These are phyloP conservation scores for Pseudonectria foliicola DNA, from an alignment of 2,329 filamentous ascomycete genomes.

Conservation along the genomic window DNA sequence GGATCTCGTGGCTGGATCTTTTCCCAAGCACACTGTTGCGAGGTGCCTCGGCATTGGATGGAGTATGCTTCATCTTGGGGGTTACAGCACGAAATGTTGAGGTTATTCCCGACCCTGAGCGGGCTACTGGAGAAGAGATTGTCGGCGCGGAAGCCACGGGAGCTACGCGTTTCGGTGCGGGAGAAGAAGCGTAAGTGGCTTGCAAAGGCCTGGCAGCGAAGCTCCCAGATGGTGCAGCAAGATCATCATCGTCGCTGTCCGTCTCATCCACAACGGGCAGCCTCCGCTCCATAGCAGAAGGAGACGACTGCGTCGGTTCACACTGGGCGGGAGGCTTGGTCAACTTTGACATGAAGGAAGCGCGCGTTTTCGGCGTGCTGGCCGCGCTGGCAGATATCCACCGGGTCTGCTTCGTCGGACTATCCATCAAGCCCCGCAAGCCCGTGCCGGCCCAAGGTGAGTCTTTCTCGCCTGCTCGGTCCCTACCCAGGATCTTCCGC, in stretches of 20 bases:
- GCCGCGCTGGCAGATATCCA: conserved; percentile 18
- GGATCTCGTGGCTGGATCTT: not conserved
- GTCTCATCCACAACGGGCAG: conserved; percentile 6
- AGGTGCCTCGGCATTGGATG: not conserved
- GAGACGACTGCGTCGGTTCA: not conserved
- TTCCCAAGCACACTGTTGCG: not conserved
- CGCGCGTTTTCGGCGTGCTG: conserved; percentile 16
- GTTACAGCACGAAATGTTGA: conserved; percentile 4
- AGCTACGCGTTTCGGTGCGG: conserved; percentile 6
- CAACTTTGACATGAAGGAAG: conserved; percentile 18
- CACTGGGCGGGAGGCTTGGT: conserved; percentile 9
- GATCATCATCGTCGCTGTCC: conserved; percentile 10
- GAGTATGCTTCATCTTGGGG: conserved; percentile 1
- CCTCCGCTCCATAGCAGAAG: conserved; percentile 11
- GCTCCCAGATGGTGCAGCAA: conserved; percentile 10
- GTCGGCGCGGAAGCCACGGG: conserved; percentile 8
- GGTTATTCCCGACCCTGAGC: conserved; percentile 1
- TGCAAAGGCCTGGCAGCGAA: conserved; percentile 5
- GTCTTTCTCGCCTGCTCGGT: conserved; percentile 3
- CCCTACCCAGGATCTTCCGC: conserved; percentile 10
- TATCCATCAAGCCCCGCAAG: conserved; percentile 38
- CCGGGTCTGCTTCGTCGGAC: conserved; percentile 26
- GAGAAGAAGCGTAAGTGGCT: conserved; percentile 3
- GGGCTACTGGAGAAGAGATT: conserved; percentile 9
- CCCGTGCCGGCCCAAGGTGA: conserved; percentile 25